Evolutionary conservation across 306 rosid species (phyloP).

Genomic region (Clitoria ternatea): DNA sequence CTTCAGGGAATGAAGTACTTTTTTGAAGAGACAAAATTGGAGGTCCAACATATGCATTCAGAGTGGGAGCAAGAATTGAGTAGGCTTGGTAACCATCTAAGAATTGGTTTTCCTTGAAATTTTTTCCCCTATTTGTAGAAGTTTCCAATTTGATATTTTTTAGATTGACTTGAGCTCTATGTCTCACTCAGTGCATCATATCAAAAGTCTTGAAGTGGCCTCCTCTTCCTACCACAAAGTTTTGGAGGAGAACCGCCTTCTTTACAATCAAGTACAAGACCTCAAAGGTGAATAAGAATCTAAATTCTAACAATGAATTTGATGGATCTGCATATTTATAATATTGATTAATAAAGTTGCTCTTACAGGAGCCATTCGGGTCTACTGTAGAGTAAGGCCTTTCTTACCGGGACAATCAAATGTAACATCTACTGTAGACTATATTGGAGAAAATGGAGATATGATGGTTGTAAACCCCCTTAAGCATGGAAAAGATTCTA

Average conservation of each 20-base stretch:
- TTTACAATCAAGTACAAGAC: conserved; percentile 97
- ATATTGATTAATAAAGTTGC: not conserved
- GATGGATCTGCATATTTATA: not conserved
- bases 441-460: conserved; percentile 95
- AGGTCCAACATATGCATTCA: conserved; percentile 64
- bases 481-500: conserved; percentile 83
- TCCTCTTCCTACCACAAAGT: conserved; percentile 88
- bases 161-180: conserved; percentile 24
- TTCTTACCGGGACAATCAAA: conserved; percentile 73
- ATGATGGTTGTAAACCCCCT: conserved; percentile 88
- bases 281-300: conserved; percentile 67
- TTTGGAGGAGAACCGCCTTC: conserved; percentile 82
- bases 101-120: conserved; percentile 3
- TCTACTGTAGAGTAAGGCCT: conserved; percentile 95
- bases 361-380: conserved; percentile 78
- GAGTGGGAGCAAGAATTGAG: conserved; percentile 67
- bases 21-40: conserved; percentile 61
- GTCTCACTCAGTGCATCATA: conserved; percentile 56
- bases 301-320: not conserved
- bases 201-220: conserved; percentile 73
- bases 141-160: not conserved
- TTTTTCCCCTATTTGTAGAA: not conserved
- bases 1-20: conserved; percentile 65
- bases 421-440: conserved; percentile 70
- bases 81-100: conserved; percentile 65